Evolutionary conservation across 352 stramenopile species (phyloP).

Genomic region (Phytopythium mirpurense): DNA sequence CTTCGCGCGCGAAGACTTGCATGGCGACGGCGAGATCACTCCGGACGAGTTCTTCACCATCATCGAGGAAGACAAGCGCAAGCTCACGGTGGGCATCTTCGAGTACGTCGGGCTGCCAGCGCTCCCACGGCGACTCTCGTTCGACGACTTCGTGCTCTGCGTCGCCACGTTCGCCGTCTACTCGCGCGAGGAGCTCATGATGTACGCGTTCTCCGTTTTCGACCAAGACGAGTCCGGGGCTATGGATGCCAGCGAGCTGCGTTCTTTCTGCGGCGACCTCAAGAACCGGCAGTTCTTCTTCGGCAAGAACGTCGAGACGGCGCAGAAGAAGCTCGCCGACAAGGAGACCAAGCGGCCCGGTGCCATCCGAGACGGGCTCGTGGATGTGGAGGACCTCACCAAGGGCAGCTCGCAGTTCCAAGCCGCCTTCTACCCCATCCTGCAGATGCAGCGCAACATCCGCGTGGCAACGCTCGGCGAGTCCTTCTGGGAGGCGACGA

Average conservation of each 20-base stretch:
- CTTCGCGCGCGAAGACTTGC: slow-evolving; percentile 42
- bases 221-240: slow-evolving; percentile 57
- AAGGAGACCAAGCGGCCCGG: slow-evolving; percentile 3
- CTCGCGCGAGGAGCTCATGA: slow-evolving; percentile 43
- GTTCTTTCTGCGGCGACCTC: slow-evolving; percentile 47
- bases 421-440: slow-evolving; percentile 58
- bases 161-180: slow-evolving; percentile 43
- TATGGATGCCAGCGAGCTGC: slow-evolving; percentile 52
- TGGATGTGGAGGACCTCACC: slow-evolving; percentile 52
- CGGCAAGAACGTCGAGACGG: slow-evolving; percentile 50
- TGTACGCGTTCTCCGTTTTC: slow-evolving; percentile 68
- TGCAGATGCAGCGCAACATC: slow-evolving; percentile 62
- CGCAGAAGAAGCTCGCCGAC: slow-evolving; percentile 45
- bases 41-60: slow-evolving; percentile 53
- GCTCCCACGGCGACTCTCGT: slow-evolving; percentile 27
- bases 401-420: slow-evolving; percentile 54
- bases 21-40: slow-evolving; percentile 44
- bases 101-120: slow-evolving; percentile 26
- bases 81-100: slow-evolving; percentile 53
- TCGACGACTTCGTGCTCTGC: slow-evolving; percentile 62
- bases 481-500: slow-evolving; percentile 34
- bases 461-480: slow-evolving; percentile 40
- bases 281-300: slow-evolving; percentile 66
- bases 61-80: slow-evolving; percentile 48
- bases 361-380: slow-evolving; percentile 12